Base-by-base conservation (phyloP, 116 monocot genomes). In the Iris pallida region DNA sequence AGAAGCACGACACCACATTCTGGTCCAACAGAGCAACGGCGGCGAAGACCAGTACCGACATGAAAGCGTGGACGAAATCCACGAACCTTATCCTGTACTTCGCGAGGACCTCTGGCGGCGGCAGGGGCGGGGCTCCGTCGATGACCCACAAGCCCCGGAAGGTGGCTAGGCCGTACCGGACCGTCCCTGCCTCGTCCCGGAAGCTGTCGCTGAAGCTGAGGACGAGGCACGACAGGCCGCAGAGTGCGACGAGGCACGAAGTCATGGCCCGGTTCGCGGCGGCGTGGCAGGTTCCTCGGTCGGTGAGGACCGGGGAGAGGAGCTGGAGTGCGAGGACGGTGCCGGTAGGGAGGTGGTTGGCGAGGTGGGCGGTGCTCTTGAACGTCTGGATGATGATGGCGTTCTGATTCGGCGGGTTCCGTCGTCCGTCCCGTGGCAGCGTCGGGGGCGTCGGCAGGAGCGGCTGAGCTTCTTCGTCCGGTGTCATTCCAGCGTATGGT, bases 141-240 rank as follows among this genome's bases (percentile, higher is more conserved):
- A 67, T 60, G 62, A 90, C 75, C 82, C 80, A 82, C 40, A 80
- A 14, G 1, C 85, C 85, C 47, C 7, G 19, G 40, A 75, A 62
- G 5, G 85, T 88, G 11, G 91, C 91, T 8, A 91, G 8, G 6
- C 81, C 88, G 53, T 95, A 88, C 16, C 71, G 63, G 0, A 88
- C 68, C 0, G 20, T 72, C 43, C 85, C 85, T 2, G 48, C 12
- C 2, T 49, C 71, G 44, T 83, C 83, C 2, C 64, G 56, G 77
- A 88, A 90, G 71, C 90, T 95, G 61, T 95, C 95, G 40, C 79
- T 83, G 75, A 95, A 95, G 64, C 74, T 70, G 41, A 83, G 81
- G 48, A 88, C 4, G 49, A 90, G 74, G 72, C 85, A 90, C 0
- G 79, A 77, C 16, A 83, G 43, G 15, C 71, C 77, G 65, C 82